phyloP scores from a whole-genome alignment of 106 monocot species.

The Apostasia shenzhenica region DNA sequence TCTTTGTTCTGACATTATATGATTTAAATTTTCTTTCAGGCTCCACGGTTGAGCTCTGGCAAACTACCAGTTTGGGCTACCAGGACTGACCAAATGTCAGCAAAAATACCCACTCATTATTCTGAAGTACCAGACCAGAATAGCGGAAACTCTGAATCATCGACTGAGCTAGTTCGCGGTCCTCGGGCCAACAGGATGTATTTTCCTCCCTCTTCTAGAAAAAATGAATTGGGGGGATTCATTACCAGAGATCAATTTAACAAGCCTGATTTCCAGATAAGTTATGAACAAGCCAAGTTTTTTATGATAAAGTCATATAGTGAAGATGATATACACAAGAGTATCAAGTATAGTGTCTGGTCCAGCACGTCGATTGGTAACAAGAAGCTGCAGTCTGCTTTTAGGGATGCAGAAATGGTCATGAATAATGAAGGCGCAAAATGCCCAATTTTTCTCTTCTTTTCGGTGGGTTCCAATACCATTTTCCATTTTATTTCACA shows the following conservation, averaged over 20 bases:
- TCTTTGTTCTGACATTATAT: not conserved
- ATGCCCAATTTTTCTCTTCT: constrained; percentile 90
- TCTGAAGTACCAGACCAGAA: constrained; percentile 12
- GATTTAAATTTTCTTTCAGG: constrained; percentile 9
- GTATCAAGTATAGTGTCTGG: constrained; percentile 96
- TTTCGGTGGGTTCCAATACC: constrained; percentile 59
- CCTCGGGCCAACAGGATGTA: constrained; percentile 43
- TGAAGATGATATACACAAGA: constrained; percentile 85
- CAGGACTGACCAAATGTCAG: constrained; percentile 5
- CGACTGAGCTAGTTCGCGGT: constrained; percentile 41
- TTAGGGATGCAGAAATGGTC: constrained; percentile 37
- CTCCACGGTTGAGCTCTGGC: constrained; percentile 1
- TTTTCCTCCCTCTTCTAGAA: constrained; percentile 15
- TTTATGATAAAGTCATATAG: constrained; percentile 89
- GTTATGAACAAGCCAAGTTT: constrained; percentile 76
- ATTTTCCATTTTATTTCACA: not conserved
- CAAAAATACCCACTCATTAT: constrained; percentile 13
- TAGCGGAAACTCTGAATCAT: constrained; percentile 11
- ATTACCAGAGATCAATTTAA: constrained; percentile 37
- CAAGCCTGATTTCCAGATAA: constrained; percentile 45
- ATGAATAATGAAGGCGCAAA: constrained; percentile 24
- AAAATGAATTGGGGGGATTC: constrained; percentile 5
- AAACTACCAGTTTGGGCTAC: constrained; percentile 5
- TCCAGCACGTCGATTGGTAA: constrained; percentile 80
- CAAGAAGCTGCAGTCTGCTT: constrained; percentile 74